phyloP scores from a whole-genome alignment of 2,329 filamentous ascomycete genomes.

The Thyridium curvatum region DNA sequence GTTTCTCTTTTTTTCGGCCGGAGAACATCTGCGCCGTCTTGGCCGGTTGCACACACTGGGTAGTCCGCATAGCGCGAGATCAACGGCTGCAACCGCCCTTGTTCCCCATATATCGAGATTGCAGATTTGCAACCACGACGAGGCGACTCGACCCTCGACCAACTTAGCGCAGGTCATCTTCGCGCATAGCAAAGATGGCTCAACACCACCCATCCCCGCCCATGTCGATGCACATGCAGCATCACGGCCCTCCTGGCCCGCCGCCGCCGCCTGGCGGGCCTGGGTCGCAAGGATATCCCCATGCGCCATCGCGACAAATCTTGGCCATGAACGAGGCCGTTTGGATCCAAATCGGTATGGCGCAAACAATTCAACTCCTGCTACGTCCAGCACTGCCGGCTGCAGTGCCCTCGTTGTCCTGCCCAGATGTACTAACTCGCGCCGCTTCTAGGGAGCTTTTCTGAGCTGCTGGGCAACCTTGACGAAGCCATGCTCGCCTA shows the following conservation, averaged over 20 bases:
- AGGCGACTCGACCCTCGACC: too few species aligned
- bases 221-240: conserved; percentile 60
- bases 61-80: too few species aligned
- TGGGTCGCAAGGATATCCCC: conserved; percentile 51
- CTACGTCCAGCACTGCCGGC: conserved; percentile 12
- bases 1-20: too few species aligned
- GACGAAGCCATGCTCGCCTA: conserved; percentile 89
- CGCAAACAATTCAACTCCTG: too few species aligned
- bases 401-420: too few species aligned
- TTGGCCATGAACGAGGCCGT: conserved; percentile 76
- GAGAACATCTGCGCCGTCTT: too few species aligned
- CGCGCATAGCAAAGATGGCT: conserved; percentile 47
- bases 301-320: conserved; percentile 69
- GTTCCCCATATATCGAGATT: too few species aligned
- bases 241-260: conserved; percentile 55
- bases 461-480: conserved; percentile 79
- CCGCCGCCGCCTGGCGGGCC: conserved; percentile 34
- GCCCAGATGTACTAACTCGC: conserved; percentile 22
- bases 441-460: conserved; percentile 60
- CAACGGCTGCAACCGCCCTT: too few species aligned
- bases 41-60: too few species aligned
- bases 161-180: too few species aligned
- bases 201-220: conserved; percentile 78
- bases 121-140: too few species aligned
- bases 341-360: conserved; percentile 90